These are phyloP conservation scores for Pseudogymnoascus sp. DNA, from an alignment of 2,329 filamentous ascomycete genomes.

Conservation along the genomic window DNA sequence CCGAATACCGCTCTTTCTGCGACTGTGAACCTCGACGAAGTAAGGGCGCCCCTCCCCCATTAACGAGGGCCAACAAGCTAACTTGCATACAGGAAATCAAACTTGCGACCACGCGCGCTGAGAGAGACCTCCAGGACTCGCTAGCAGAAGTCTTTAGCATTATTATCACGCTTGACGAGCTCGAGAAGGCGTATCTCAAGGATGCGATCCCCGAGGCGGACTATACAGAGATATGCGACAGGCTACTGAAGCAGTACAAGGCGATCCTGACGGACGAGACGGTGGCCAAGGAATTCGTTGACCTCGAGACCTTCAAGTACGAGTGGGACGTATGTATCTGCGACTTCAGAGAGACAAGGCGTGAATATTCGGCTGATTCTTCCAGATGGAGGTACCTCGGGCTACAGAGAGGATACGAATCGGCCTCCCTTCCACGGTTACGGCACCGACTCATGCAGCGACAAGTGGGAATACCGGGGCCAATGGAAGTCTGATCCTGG, in stretches of 20 bases:
- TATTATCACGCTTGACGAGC: constrained; percentile 85
- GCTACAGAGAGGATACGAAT: constrained; percentile 88
- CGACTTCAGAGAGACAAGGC: not conserved
- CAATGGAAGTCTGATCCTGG: constrained; percentile 62
- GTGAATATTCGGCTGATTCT: constrained; percentile 8
- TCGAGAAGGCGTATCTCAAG: constrained; percentile 94
- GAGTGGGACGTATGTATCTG: constrained; percentile 73
- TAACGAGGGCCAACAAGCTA: constrained; percentile 15
- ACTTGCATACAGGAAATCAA: constrained; percentile 69
- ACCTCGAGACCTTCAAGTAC: constrained; percentile 82
- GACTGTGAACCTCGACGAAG: constrained; percentile 89
- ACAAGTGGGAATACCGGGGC: constrained; percentile 34
- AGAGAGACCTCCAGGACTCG: constrained; percentile 90
- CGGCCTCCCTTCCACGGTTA: constrained; percentile 78
- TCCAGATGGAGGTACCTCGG: constrained; percentile 82
- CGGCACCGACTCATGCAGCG: constrained; percentile 39
- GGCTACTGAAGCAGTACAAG: constrained; percentile 92
- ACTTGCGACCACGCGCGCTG: constrained; percentile 73
- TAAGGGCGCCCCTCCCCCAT: constrained; percentile 31
- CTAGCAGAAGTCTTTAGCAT: constrained; percentile 97
- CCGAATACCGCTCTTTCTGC: constrained; percentile 75
- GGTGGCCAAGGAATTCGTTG: constrained; percentile 80
- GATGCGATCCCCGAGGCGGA: constrained; percentile 87
- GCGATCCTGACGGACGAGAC: constrained; percentile 84
- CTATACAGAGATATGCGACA: constrained; percentile 93